Evolutionary conservation across 2,329 filamentous ascomycete genomes (phyloP).

Genomic region (Leptographium lundbergii): DNA sequence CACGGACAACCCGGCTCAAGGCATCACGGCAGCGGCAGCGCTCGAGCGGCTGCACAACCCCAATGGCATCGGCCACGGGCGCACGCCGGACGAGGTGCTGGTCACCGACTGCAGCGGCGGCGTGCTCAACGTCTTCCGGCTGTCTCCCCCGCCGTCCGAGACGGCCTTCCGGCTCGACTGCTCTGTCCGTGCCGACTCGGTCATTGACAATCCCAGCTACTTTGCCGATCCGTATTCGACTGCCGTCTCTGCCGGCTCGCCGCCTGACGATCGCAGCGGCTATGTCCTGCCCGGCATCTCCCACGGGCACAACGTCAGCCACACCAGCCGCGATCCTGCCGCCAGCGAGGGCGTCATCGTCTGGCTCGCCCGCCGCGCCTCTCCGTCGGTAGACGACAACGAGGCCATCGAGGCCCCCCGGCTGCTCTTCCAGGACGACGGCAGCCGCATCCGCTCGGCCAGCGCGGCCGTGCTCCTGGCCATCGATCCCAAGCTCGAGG

Average conservation of each 20-base stretch:
- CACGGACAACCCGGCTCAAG: constrained; percentile 12
- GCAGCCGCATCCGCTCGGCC: constrained; percentile 31
- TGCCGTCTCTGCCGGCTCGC: constrained; percentile 13
- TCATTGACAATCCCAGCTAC: constrained; percentile 45
- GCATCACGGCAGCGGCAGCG: constrained; percentile 30
- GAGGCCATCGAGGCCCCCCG: constrained; percentile 19
- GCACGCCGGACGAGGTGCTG: constrained; percentile 25
- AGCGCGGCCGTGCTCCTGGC: constrained; percentile 41
- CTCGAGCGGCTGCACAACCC: constrained; percentile 34
- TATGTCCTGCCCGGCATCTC: constrained; percentile 37
- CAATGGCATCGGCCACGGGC: constrained; percentile 43
- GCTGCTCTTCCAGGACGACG: constrained; percentile 47
- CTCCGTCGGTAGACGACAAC: background rate
- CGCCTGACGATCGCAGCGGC: constrained; percentile 35
- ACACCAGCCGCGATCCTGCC: constrained; percentile 18
- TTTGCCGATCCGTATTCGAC: constrained; percentile 38
- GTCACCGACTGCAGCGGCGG: constrained; percentile 32
- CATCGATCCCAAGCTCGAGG: constrained; percentile 31
- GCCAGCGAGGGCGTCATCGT: constrained; percentile 32
- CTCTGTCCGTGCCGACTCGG: constrained; percentile 27
- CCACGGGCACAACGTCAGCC: constrained; percentile 24
- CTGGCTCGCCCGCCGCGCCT: constrained; percentile 21
- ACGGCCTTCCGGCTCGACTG: constrained; percentile 10
- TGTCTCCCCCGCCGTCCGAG: background rate
- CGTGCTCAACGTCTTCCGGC: constrained; percentile 27